Evolutionary conservation across 1,284 basidiomycete genomes (phyloP).

Genomic region (Papiliotrema nemorosa): DNA sequence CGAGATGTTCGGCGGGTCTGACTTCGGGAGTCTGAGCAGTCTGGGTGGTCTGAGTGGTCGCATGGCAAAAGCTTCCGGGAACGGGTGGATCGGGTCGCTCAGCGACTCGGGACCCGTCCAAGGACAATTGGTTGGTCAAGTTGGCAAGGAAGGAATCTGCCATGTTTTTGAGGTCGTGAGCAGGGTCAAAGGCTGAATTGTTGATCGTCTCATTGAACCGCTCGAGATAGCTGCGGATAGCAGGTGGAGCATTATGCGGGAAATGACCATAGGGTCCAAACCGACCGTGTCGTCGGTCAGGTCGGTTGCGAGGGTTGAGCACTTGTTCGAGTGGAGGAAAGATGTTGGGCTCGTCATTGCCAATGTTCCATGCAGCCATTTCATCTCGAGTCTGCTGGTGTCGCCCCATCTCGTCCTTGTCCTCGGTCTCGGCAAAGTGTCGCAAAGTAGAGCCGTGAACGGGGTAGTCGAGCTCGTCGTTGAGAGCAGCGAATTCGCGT

Average conservation of each 20-base stretch:
- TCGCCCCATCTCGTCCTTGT: slow-evolving; percentile 20
- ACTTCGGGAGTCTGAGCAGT: slow-evolving; percentile 13
- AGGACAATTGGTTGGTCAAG: slow-evolving; percentile 45
- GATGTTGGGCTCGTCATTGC: slow-evolving; percentile 18
- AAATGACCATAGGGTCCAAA: slow-evolving; percentile 9
- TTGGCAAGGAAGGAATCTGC: slow-evolving; percentile 46
- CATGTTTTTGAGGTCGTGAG: slow-evolving; percentile 40
- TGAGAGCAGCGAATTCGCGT: slow-evolving; percentile 16
- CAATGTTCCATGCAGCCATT: slow-evolving; percentile 32
- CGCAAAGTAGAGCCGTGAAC: slow-evolving; percentile 17
- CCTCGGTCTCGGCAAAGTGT: slow-evolving; percentile 26
- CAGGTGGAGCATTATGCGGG: slow-evolving; percentile 3
- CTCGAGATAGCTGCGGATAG: slow-evolving; percentile 21
- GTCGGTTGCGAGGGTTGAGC: slow-evolving; percentile 8
- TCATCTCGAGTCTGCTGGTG: slow-evolving; percentile 32
- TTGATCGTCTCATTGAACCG: slow-evolving; percentile 22
- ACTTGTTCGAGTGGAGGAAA: slow-evolving; percentile 43
- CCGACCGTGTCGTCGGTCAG: slow-evolving; percentile 1
- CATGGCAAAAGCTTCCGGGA: slow-evolving; percentile 35
- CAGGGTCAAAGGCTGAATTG: slow-evolving; percentile 21
- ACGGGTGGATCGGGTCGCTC: slow-evolving; percentile 20
- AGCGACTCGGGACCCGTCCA: slow-evolving; percentile 27
- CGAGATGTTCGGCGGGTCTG: slow-evolving; percentile 17
- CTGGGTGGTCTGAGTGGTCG: slow-evolving; percentile 12
- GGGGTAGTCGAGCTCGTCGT: slow-evolving; percentile 27